These are phyloP conservation scores for Phytophthora rubi DNA, from an alignment of 352 stramenopile genomes.

Conservation along the genomic window DNA sequence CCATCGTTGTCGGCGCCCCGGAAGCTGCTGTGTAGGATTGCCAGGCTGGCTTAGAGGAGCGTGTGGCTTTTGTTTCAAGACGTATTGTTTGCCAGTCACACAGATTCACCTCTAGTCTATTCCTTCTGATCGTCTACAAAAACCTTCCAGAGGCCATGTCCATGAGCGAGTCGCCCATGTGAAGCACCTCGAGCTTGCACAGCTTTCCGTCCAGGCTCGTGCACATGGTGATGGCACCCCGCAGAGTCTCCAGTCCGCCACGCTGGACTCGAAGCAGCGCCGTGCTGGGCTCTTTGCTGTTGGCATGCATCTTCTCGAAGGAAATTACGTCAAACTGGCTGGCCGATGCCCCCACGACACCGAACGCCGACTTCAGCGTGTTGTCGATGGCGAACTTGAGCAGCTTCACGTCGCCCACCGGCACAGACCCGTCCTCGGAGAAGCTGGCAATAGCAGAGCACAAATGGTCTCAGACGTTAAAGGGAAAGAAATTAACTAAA, in stretches of 20 bases:
- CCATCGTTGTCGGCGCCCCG: constrained; percentile 86
- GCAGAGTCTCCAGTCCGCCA: constrained; percentile 64
- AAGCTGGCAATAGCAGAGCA: constrained; percentile 47
- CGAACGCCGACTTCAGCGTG: constrained; percentile 72
- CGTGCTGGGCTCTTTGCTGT: constrained; percentile 50
- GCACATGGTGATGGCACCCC: constrained; percentile 79
- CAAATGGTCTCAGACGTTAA: not conserved
- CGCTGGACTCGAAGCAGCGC: constrained; percentile 68
- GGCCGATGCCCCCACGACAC: constrained; percentile 61
- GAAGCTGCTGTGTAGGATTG: constrained; percentile 80
- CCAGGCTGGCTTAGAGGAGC: constrained; percentile 14
- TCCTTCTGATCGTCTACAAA: constrained; percentile 35
- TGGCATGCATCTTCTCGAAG: constrained; percentile 38
- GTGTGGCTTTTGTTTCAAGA: constrained; percentile 11
- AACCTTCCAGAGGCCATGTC: constrained; percentile 73
- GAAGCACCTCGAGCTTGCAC: constrained; percentile 69
- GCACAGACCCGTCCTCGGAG: constrained; percentile 50
- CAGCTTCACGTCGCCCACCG: constrained; percentile 59
- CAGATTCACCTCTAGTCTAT: constrained; percentile 7
- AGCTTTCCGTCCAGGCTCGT: constrained; percentile 68
- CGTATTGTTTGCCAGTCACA: constrained; percentile 22
- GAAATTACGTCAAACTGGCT: constrained; percentile 75
- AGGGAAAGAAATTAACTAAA: not conserved
- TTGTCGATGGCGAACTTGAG: constrained; percentile 81
- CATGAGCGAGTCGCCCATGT: constrained; percentile 67